Evolutionary conservation across 2,329 filamentous ascomycete genomes (phyloP).

Genomic region (Zymoseptoria tritici): DNA sequence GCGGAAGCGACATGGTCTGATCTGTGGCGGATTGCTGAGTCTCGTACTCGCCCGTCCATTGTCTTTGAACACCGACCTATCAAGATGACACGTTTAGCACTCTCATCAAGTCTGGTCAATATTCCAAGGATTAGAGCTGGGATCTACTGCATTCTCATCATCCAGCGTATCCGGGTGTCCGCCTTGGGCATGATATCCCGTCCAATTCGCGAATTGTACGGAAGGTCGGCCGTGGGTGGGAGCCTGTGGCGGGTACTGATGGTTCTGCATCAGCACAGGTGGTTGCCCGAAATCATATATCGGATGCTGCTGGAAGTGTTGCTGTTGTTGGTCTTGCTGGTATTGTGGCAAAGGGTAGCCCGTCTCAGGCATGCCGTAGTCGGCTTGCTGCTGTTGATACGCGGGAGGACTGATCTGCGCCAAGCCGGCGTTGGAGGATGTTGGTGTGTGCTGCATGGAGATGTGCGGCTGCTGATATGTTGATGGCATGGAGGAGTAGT

Average conservation of each 20-base stretch:
- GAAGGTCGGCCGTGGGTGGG: constrained; percentile 12
- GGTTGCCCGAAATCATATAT: constrained; percentile 11
- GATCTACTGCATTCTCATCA: constrained; percentile 28
- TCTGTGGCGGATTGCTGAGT: background rate
- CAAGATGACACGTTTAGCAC: background rate
- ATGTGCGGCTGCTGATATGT: constrained; percentile 3
- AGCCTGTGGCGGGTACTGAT: constrained; percentile 5
- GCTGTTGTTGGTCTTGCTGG: constrained; percentile 14
- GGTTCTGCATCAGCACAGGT: constrained; percentile 5
- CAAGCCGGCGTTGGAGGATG: constrained; percentile 6
- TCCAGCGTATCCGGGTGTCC: constrained; percentile 20
- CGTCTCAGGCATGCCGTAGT: constrained; percentile 5
- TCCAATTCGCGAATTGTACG: constrained; percentile 27
- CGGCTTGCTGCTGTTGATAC: constrained; percentile 6
- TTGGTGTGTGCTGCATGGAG: constrained; percentile 8
- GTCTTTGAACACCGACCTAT: background rate
- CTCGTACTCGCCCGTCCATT: background rate
- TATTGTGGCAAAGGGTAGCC: constrained; percentile 5
- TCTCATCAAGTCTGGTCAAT: constrained; percentile 1
- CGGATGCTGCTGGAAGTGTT: constrained; percentile 15
- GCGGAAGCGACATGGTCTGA: background rate
- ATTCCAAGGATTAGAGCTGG: constrained; percentile 20
- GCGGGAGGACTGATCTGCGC: constrained; percentile 15
- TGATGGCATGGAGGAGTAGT: constrained; percentile 1
- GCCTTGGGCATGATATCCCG: constrained; percentile 20